Conservation (phyloP, 208 protist genomes). For the Angomonas deanei region DNA sequence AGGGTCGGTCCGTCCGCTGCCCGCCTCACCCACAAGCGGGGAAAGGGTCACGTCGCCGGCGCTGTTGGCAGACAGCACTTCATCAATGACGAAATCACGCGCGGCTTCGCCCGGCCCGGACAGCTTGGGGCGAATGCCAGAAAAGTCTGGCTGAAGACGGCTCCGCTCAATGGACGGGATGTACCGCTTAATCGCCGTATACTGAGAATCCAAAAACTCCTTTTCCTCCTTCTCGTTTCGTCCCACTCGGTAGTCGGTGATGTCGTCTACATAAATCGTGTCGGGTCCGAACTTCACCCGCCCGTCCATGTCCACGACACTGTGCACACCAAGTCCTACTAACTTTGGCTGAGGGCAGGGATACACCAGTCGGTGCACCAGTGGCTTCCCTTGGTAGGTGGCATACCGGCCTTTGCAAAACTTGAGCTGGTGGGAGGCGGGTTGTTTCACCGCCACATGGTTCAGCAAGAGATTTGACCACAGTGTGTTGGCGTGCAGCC, state of each 20-base stretch:
- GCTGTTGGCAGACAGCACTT: slow-evolving; percentile 1
- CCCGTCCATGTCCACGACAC: slow-evolving; percentile 27
- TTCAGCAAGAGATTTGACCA: slow-evolving; percentile 14
- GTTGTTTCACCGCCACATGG: not conserved
- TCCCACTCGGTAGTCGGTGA: slow-evolving; percentile 12
- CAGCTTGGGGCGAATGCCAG: slow-evolving; percentile 34
- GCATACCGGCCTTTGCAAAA: slow-evolving; percentile 33
- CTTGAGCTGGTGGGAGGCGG: slow-evolving; percentile 16
- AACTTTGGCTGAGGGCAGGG: slow-evolving; percentile 30
- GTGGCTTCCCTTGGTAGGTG: slow-evolving; percentile 20
- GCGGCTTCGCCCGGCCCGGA: slow-evolving; percentile 19
- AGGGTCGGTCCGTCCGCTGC: not conserved
- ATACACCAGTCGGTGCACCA: slow-evolving; percentile 23
- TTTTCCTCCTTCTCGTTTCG: slow-evolving; percentile 6
- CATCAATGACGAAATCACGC: slow-evolving; percentile 37
- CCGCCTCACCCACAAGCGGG: not conserved
- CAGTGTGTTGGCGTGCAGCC: slow-evolving; percentile 22
- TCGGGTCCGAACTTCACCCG: slow-evolving; percentile 36
- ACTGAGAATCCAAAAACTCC: slow-evolving; percentile 28
- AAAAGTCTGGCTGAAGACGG: slow-evolving; percentile 23
- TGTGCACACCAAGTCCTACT: slow-evolving; percentile 33
- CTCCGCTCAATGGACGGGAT: slow-evolving; percentile 20
- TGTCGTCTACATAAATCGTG: slow-evolving; percentile 18
- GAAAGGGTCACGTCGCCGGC: not conserved
- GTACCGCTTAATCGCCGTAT: slow-evolving; percentile 20